Percentiles rank a stretch among this genome's conserved stretches.
Conservation (phyloP, 192 early-diverging fungal genomes). For the Umbelopsis sp. region DNA sequence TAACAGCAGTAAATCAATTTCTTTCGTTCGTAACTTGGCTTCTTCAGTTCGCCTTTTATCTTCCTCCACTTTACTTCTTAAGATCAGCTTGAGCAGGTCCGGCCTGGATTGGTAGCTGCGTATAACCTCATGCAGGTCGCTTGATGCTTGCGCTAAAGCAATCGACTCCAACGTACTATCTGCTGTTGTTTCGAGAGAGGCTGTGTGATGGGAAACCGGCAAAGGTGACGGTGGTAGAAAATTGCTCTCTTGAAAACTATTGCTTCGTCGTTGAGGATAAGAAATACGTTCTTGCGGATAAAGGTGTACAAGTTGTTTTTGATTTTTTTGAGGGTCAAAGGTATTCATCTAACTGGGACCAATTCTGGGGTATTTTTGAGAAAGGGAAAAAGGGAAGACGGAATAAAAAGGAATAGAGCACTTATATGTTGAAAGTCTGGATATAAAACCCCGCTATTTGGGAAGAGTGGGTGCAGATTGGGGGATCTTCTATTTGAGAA, state of each 20-base stretch:
- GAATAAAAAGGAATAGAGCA: background rate
- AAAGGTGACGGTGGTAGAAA: conserved; percentile 9
- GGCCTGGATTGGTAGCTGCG: conserved; percentile 48
- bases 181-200: background rate
- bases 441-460: background rate
- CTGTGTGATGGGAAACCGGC: background rate
- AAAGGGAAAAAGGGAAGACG: background rate
- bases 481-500: background rate
- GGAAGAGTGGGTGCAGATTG: background rate
- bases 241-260: background rate
- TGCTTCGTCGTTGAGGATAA: conserved; percentile 13
- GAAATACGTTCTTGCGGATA: conserved; percentile 10
- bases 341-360: conserved; percentile 3
- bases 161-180: background rate
- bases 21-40: conserved; percentile 49
- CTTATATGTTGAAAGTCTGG: conserved; percentile 1
- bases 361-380: background rate
- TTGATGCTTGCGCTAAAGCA: conserved; percentile 11
- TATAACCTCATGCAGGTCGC: conserved; percentile 53
- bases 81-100: conserved; percentile 55
- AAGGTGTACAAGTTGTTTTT: conserved; percentile 13
- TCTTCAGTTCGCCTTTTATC: conserved; percentile 58
- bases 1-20: conserved; percentile 46
- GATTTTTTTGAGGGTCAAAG: conserved; percentile 10
- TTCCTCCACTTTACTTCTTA: conserved; percentile 58